These are phyloP conservation scores for Hanseniaspora mollemarum DNA, from an alignment of 805 yeast genomes.

Conservation along the genomic window DNA sequence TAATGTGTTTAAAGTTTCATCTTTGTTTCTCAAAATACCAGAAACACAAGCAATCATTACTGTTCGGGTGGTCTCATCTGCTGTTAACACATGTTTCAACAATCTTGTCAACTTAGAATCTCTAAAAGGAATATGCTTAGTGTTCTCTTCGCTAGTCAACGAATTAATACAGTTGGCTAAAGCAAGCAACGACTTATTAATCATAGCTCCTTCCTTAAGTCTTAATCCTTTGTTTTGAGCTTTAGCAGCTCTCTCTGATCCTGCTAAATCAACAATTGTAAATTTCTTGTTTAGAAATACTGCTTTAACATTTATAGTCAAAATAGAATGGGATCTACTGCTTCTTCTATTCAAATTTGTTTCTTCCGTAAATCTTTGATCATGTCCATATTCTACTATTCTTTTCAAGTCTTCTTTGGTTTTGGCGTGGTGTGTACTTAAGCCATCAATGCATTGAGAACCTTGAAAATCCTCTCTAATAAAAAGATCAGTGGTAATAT, in stretches of 20 bases:
- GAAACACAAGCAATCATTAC: conserved; percentile 93
- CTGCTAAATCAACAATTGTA: conserved; percentile 81
- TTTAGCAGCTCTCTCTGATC: conserved; percentile 87
- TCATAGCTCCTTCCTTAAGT: conserved; percentile 84
- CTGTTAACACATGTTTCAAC: conserved; percentile 54
- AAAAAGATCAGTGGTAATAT: conserved; percentile 1
- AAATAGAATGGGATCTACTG: conserved; percentile 86
- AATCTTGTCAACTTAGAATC: conserved; percentile 83
- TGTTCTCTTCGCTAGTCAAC: conserved; percentile 43
- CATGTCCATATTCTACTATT: conserved; percentile 58
- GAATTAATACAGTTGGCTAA: conserved; percentile 92
- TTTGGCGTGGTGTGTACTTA: conserved; percentile 40
- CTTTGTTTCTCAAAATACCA: conserved; percentile 78
- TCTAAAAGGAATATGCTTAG: conserved; percentile 69
- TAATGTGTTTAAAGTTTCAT: conserved; percentile 82
- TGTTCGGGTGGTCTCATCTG: conserved; percentile 90
- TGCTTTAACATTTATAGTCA: conserved; percentile 57
- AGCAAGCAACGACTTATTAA: conserved; percentile 77
- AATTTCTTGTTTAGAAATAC: conserved; percentile 30
- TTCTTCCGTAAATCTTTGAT: conserved; percentile 68
- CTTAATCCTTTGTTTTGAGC: conserved; percentile 75
- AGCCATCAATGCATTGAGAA: conserved; percentile 9
- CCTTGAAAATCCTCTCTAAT: conserved; percentile 42
- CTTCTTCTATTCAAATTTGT: conserved; percentile 87
- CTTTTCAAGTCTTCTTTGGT: conserved; percentile 69